Base-by-base conservation (phyloP, 495 filamentous ascomycete genomes). In the Lasiosphaeris hirsuta region DNA sequence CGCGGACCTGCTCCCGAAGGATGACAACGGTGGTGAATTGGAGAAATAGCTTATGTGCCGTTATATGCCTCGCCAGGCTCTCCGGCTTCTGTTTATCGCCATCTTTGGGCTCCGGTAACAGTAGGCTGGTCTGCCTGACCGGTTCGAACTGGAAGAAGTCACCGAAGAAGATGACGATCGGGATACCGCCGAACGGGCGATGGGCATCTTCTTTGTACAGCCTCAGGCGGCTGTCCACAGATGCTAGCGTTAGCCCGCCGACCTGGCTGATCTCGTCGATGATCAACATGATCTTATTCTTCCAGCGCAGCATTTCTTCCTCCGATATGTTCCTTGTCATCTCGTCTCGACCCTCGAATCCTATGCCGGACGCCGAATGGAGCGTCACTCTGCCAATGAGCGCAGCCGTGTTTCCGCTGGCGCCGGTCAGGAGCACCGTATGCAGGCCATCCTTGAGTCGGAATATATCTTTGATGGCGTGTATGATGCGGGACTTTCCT, bases 61-160 rank as follows among this genome's bases (percentile, higher is more conserved):
- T 45, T 36, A 57, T 18, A 36, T 57, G 36, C 54, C 19, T 50
- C 43, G 38, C 45, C 9, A 38, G 14, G 54, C 54, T 50, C 45
- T 49, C 54, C 19, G 54, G 13, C 42, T 23, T 49, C 45, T 57
- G 37, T 18, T 30, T 33, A 39, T 39, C 17, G 11, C 54, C 19
- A 33, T 57, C 54, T 33, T 30, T 50, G 8, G 45, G 44, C 54
- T 15, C 33, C n/a, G 37, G 45, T 37, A 57, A 47, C 7, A 50
- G 37, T 19, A 57, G 54, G 54, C 54, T 57, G 45, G 54, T 57
- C 37, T 49, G 36, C 15, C 23, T 13, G n/a, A 57, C 38, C 35
- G 44, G 54, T 18, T 57, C 36, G 54, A 57, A 57, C 54, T 57
- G 37, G 54, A 57, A 57, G 37, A 57, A 57, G 45, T 57, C 54